Base-by-base conservation (phyloP, 2,329 filamentous ascomycete species). In the Seiridium cupressi region DNA sequence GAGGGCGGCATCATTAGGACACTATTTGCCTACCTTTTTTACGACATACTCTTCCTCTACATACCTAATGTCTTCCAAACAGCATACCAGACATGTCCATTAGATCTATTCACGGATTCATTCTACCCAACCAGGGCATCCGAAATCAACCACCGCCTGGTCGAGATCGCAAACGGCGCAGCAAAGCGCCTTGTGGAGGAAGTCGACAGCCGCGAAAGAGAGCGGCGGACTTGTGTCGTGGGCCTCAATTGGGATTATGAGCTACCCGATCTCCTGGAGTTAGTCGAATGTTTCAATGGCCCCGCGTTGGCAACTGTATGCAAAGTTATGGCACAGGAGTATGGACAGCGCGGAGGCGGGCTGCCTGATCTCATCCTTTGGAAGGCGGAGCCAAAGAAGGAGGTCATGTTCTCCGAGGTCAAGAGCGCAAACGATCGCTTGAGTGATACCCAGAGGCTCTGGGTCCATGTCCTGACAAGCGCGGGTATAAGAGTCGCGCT, bases 11-110 rank as follows among this genome's bases (percentile, higher is more conserved):
- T 98, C 66, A 79, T 98, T 5, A 88, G 93, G n/a, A 99, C 95
- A 0, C 80, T 99, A 34, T 93, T 93, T 74, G 90, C 88, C 11
- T 94, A 95, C 70, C 85, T 99, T 18, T 97, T 98, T 79, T 95
- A 89, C 78, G 94, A 99, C 74, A 85, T 98, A 32, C 79, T 99
- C 5, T 98, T 98, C 76, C 81, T 92, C 34, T 97, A 96, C 74
- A 85, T 98, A 4, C 94, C 95, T 34, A 97, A 98, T 68, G 94
- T 99, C 59, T 99, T 99, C 74, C 94, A 98, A 73, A 99, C 95
- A 5, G 86, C 90, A 1, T 99, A 92, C 72, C 95, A 99, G 75
- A 96, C 92, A 0, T 97, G 92, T 69, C 95, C 95, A 1, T 79
- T 99, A 3, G 95, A 99, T 73, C 79, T 99, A 5, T 90, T 96